Conservation (phyloP, 371 early-diverging fungal genomes). For the Blakeslea trispora region DNA sequence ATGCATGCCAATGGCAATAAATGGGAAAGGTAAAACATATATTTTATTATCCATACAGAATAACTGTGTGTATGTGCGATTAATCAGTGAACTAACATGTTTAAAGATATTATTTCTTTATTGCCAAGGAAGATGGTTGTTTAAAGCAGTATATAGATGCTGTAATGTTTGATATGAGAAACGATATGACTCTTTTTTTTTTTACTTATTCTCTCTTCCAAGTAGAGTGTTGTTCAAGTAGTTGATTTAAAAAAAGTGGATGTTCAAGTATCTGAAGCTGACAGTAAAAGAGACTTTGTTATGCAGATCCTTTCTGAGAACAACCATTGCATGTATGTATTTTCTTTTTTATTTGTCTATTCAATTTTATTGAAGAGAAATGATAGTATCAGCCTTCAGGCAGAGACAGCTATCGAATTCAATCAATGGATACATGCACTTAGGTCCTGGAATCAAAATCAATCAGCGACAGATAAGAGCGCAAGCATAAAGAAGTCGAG, state of each 20-base stretch:
- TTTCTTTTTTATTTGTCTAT: neutral
- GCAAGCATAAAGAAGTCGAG: neutral
- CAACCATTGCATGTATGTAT: conserved; percentile 13
- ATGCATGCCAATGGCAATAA: too few species aligned
- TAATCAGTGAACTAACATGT: neutral
- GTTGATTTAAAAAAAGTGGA: conserved; percentile 20
- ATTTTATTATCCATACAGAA: too few species aligned
- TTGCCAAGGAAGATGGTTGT: conserved; percentile 28
- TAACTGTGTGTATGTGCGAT: too few species aligned
- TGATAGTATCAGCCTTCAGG: conserved; percentile 28
- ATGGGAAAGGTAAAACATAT: conserved; percentile 28
- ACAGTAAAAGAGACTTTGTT: conserved; percentile 35
- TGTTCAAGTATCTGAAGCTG: conserved; percentile 24
- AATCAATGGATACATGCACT: conserved; percentile 31
- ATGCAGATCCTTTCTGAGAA: conserved; percentile 19
- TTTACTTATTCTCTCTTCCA: neutral
- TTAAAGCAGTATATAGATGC: conserved; percentile 31
- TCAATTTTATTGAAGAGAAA: too few species aligned
- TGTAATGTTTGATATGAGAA: conserved; percentile 9
- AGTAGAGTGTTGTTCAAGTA: conserved; percentile 17
- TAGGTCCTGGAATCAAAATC: conserved; percentile 22
- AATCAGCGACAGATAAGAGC: neutral
- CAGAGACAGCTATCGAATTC: conserved; percentile 37
- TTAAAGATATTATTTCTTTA: conserved; percentile 26
- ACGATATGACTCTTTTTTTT: too few species aligned